These are phyloP conservation scores for Oidium heveae DNA, from an alignment of 2,329 filamentous ascomycete genomes.

Conservation along the genomic window DNA sequence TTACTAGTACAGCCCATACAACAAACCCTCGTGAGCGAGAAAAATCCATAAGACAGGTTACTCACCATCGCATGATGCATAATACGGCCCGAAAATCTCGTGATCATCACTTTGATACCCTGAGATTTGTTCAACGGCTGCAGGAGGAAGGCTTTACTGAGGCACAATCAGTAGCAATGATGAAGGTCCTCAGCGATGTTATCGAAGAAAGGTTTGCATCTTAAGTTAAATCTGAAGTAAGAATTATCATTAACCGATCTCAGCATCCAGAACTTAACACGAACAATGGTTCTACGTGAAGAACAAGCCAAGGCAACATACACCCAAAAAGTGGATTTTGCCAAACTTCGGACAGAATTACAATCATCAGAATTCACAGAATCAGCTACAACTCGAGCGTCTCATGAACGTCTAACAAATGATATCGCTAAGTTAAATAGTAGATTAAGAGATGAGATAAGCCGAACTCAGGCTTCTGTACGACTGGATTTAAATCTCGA, in stretches of 20 bases:
- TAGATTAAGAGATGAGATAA: slow-evolving; percentile 76
- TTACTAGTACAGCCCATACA: too few species aligned
- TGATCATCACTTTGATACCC: slow-evolving; percentile 93
- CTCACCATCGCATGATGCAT: slow-evolving; percentile 31
- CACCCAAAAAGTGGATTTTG: slow-evolving; percentile 88
- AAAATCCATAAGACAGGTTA: too few species aligned
- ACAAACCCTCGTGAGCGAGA: too few species aligned
- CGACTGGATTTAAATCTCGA: slow-evolving; percentile 84
- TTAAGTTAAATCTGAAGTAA: not conserved
- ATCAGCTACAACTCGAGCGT: slow-evolving; percentile 61
- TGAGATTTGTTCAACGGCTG: slow-evolving; percentile 84
- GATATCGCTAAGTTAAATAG: slow-evolving; percentile 86
- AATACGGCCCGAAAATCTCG: slow-evolving; percentile 32
- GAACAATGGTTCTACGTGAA: slow-evolving; percentile 93
- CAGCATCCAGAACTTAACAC: slow-evolving; percentile 85
- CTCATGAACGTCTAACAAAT: slow-evolving; percentile 80
- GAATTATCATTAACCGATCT: slow-evolving; percentile 2
- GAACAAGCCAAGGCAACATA: slow-evolving; percentile 63
- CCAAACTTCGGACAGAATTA: slow-evolving; percentile 84
- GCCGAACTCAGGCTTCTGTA: slow-evolving; percentile 78
- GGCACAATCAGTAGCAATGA: slow-evolving; percentile 90
- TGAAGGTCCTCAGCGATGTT: slow-evolving; percentile 88
- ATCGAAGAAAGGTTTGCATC: slow-evolving; percentile 59
- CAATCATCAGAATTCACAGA: slow-evolving; percentile 81
- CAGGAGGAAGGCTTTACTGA: slow-evolving; percentile 86